These are phyloP conservation scores for Fraxinus xanthoxyloides DNA, from an alignment of 305 asterid genomes.

Conservation along the genomic window DNA sequence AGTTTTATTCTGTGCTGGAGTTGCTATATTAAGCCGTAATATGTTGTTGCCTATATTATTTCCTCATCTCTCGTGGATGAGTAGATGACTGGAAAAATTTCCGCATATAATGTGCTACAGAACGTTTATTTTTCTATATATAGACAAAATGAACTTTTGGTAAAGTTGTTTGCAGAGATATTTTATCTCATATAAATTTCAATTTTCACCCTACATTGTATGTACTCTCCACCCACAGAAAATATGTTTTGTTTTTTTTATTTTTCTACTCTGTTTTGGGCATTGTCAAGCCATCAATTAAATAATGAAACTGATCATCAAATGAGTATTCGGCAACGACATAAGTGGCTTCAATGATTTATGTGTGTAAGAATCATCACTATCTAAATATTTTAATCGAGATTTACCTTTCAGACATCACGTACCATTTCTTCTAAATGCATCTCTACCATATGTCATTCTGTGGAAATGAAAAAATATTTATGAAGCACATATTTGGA, in stretches of 20 bases:
- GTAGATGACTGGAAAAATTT: background rate
- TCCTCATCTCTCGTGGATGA: background rate
- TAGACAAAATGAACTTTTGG: background rate
- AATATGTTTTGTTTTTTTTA: too few species aligned
- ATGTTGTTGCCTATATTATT: background rate
- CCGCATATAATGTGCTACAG: background rate
- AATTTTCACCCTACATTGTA: background rate
- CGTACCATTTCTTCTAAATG: background rate
- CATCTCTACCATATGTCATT: background rate
- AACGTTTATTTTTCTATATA: background rate
- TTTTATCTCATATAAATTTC: background rate
- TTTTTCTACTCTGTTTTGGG: background rate
- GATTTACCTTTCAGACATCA: background rate
- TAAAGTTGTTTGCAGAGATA: background rate
- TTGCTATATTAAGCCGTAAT: background rate
- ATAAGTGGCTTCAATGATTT: too few species aligned
- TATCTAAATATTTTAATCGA: background rate
- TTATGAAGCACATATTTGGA: too few species aligned
- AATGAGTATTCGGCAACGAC: too few species aligned
- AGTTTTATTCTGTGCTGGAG: background rate
- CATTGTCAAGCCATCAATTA: background rate
- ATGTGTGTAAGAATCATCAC: background rate
- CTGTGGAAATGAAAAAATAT: background rate
- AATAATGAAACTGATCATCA: background rate
- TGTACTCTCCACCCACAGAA: background rate